Evolutionary conservation across 768 basidiomycete genomes (phyloP).

Genomic region (Basidioascus undulatus): DNA sequence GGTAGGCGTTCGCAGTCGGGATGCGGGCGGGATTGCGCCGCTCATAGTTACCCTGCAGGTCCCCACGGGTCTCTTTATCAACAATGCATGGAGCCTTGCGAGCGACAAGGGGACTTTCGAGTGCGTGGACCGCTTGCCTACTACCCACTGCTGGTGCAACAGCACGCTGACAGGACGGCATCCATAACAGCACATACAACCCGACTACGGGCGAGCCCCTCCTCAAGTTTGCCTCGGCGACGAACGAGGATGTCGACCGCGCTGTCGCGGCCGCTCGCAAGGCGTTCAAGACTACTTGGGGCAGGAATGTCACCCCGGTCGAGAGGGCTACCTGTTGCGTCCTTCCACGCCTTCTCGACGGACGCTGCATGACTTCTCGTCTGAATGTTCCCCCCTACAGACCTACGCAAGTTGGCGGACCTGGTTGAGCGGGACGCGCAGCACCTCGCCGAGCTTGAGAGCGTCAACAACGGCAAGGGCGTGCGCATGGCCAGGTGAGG

Average conservation of each 20-base stretch:
- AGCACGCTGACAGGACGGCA: not conserved
- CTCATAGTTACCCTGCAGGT: slow-evolving; percentile 22
- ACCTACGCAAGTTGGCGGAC: slow-evolving; percentile 15
- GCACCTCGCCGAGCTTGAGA: slow-evolving; percentile 17
- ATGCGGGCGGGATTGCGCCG: too few species aligned
- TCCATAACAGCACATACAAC: slow-evolving; percentile 16
- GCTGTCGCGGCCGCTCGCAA: slow-evolving; percentile 62
- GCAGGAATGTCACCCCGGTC: slow-evolving; percentile 36
- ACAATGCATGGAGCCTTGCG: slow-evolving; percentile 52
- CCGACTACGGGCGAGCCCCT: slow-evolving; percentile 18
- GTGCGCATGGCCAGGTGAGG: slow-evolving; percentile 16
- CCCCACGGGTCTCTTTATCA: slow-evolving; percentile 74
- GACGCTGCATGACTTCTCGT: too few species aligned
- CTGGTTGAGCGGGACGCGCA: slow-evolving; percentile 17
- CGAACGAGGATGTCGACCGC: slow-evolving; percentile 49
- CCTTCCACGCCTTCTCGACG: too few species aligned
- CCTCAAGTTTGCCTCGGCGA: slow-evolving; percentile 24
- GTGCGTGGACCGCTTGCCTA: slow-evolving; percentile 21
- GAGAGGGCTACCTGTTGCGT: too few species aligned
- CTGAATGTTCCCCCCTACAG: not conserved
- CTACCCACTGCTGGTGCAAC: not conserved
- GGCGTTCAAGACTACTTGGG: slow-evolving; percentile 71
- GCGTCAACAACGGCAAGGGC: slow-evolving; percentile 18
- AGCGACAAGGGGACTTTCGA: slow-evolving; percentile 26
- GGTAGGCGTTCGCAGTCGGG: too few species aligned